These are phyloP conservation scores for Lactarius pseudohatsudake DNA, from an alignment of 768 basidiomycete species.

Conservation along the genomic window DNA sequence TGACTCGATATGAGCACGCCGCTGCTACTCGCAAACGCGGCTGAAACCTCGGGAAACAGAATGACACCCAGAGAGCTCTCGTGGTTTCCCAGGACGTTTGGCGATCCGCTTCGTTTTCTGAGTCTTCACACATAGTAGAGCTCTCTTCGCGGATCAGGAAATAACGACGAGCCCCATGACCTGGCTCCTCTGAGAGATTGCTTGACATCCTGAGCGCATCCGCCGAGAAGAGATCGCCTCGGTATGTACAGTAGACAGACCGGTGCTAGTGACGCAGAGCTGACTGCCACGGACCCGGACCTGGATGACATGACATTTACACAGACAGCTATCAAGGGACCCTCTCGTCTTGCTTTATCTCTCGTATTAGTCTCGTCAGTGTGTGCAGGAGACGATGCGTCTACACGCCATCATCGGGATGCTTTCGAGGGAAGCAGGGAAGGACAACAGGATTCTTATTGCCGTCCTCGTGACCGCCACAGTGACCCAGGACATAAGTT, in stretches of 20 bases:
- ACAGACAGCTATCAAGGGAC: constrained; percentile 21
- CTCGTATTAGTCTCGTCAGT: neutral
- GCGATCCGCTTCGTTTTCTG: neutral
- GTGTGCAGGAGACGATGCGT: constrained; percentile 20
- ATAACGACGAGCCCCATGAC: constrained; percentile 23
- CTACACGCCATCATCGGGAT: constrained; percentile 17
- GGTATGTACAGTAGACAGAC: no score
- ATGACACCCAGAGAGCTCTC: no score
- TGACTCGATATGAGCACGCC: no score
- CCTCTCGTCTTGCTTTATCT: neutral
- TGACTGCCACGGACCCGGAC: constrained; percentile 1
- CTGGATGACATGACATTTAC: constrained; percentile 15
- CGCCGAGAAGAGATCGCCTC: no score
- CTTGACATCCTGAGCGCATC: neutral
- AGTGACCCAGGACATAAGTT: no score
- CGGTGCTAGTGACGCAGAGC: neutral
- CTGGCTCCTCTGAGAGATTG: constrained; percentile 9
- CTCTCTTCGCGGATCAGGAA: constrained; percentile 25
- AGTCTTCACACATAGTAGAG: no score
- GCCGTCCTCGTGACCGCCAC: constrained; percentile 8
- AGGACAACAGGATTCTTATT: constrained; percentile 17
- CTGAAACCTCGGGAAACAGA: no score
- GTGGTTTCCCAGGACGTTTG: neutral
- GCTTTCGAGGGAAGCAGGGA: constrained; percentile 3
- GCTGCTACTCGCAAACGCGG: no score